phyloP scores from a whole-genome alignment of 257 asterid species.

The Phtheirospermum japonicum region DNA sequence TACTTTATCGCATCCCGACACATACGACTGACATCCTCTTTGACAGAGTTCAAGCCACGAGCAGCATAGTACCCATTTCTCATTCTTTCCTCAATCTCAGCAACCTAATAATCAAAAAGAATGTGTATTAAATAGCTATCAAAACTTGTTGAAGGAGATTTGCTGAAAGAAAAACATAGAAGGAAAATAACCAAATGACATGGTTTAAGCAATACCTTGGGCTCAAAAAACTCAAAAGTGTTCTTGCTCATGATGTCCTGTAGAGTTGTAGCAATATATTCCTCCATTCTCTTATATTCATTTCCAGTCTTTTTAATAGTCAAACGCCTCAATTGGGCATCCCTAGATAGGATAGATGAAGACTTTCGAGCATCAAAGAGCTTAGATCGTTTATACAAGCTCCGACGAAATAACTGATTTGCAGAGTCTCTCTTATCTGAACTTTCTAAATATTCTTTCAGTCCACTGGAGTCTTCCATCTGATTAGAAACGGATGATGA shows the following conservation, averaged over 20 bases:
- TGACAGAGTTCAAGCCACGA: slow-evolving; percentile 80
- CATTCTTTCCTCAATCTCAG: slow-evolving; percentile 76
- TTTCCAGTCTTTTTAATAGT: slow-evolving; percentile 78
- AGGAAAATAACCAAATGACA: slow-evolving; percentile 23
- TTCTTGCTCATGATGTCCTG: slow-evolving; percentile 83
- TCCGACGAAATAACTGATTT: slow-evolving; percentile 80
- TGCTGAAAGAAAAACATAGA: not conserved
- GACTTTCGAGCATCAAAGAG: slow-evolving; percentile 91
- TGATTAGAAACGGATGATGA: slow-evolving; percentile 47
- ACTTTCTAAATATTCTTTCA: slow-evolving; percentile 88
- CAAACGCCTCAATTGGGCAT: slow-evolving; percentile 88
- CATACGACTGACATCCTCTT: slow-evolving; percentile 88
- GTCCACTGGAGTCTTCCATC: slow-evolving; percentile 87
- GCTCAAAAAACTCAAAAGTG: slow-evolving; percentile 69
- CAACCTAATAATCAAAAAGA: slow-evolving; percentile 56
- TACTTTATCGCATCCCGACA: slow-evolving; percentile 93
- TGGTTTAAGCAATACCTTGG: slow-evolving; percentile 59
- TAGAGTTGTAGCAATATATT: slow-evolving; percentile 60
- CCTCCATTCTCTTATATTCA: slow-evolving; percentile 86
- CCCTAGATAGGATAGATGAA: slow-evolving; percentile 86
- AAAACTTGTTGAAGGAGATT: slow-evolving; percentile 12
- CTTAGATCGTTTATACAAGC: slow-evolving; percentile 93
- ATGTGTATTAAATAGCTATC: slow-evolving; percentile 20
- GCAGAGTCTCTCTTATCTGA: slow-evolving; percentile 91
- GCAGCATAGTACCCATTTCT: slow-evolving; percentile 74